phyloP scores from a whole-genome alignment of 164 flowering plant genomes.

The Piper betle region DNA sequence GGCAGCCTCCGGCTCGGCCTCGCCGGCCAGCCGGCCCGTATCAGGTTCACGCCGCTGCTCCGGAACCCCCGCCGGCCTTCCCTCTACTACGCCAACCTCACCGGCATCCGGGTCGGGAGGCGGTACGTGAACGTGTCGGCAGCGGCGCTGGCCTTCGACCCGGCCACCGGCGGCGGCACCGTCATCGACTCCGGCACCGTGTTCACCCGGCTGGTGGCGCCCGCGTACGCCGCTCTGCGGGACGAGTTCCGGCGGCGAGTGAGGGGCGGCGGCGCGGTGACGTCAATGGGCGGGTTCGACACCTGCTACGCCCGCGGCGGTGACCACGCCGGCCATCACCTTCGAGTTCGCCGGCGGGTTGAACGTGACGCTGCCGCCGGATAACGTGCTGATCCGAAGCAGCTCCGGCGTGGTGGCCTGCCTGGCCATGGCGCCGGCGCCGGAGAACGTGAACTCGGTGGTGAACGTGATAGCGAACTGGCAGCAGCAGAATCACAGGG shows the following conservation, averaged over 20 bases:
- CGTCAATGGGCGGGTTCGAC: slow-evolving; percentile 74
- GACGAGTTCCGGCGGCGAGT: slow-evolving; percentile 46
- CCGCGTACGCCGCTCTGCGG: slow-evolving; percentile 52
- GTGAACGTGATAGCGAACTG: slow-evolving; percentile 83
- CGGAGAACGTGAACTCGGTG: slow-evolving; percentile 61
- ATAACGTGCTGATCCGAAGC: slow-evolving; percentile 61
- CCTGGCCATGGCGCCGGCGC: slow-evolving; percentile 74
- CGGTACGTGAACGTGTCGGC: slow-evolving; percentile 46
- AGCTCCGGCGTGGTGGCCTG: slow-evolving; percentile 41
- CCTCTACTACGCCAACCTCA: slow-evolving; percentile 68
- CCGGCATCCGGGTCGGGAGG: slow-evolving; percentile 52
- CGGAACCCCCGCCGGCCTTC: slow-evolving; percentile 71
- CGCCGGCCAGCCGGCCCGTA: slow-evolving; percentile 50
- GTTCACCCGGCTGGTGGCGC: slow-evolving; percentile 33
- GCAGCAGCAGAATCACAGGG: slow-evolving; percentile 90
- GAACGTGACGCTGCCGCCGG: slow-evolving; percentile 55
- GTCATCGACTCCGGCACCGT: slow-evolving; percentile 72
- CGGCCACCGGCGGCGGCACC: slow-evolving; percentile 81
- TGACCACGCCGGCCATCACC: slow-evolving; percentile 40
- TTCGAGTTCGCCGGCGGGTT: slow-evolving; percentile 47
- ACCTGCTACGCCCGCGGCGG: slow-evolving; percentile 49
- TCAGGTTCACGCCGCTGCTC: slow-evolving; percentile 64
- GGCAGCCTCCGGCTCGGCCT: slow-evolving; percentile 77
- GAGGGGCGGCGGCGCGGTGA: slow-evolving; percentile 18
- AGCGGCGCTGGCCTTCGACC: slow-evolving; percentile 49